Percentiles rank a stretch among this genome's conserved stretches.
These are phyloP conservation scores for Coniferiporia sulphurascens DNA, from an alignment of 1,284 basidiomycete genomes.

Conservation along the genomic window DNA sequence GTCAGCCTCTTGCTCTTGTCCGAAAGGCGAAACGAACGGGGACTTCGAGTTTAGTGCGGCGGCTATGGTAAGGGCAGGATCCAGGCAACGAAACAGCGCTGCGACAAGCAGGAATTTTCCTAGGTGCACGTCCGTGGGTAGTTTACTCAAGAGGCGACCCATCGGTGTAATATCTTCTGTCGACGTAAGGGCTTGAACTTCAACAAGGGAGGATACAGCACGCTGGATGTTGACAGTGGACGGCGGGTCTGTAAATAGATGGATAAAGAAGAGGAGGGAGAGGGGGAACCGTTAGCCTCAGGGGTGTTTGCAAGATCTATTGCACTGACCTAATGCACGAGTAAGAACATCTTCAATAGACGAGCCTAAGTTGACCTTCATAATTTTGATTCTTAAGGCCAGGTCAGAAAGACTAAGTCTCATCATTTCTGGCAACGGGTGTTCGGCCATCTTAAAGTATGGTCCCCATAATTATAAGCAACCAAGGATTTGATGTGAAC, in stretches of 20 bases:
- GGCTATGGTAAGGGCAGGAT: constrained; percentile 94
- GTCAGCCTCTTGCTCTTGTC: constrained; percentile 84
- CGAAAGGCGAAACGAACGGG: constrained; percentile 88
- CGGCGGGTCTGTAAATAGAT: constrained; percentile 65
- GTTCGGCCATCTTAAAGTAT: constrained; percentile 72
- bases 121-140: constrained; percentile 95
- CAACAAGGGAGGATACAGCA: constrained; percentile 86
- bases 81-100: constrained; percentile 84
- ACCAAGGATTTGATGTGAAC: constrained; percentile 36
- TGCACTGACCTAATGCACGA: constrained; percentile 50
- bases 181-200: constrained; percentile 83
- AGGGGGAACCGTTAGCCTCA: background rate
- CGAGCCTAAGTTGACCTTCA: constrained; percentile 84
- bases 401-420: constrained; percentile 92
- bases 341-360: constrained; percentile 90
- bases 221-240: constrained; percentile 84
- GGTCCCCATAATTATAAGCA: constrained; percentile 30
- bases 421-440: constrained; percentile 95
- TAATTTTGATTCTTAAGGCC: constrained; percentile 94
- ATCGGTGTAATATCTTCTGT: constrained; percentile 94
- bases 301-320: background rate
- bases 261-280: background rate
- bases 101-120: constrained; percentile 92
- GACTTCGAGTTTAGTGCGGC: constrained; percentile 92
- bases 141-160: constrained; percentile 85